Conservation (phyloP, 805 yeast species). For the Yarrowia keelungensis region DNA sequence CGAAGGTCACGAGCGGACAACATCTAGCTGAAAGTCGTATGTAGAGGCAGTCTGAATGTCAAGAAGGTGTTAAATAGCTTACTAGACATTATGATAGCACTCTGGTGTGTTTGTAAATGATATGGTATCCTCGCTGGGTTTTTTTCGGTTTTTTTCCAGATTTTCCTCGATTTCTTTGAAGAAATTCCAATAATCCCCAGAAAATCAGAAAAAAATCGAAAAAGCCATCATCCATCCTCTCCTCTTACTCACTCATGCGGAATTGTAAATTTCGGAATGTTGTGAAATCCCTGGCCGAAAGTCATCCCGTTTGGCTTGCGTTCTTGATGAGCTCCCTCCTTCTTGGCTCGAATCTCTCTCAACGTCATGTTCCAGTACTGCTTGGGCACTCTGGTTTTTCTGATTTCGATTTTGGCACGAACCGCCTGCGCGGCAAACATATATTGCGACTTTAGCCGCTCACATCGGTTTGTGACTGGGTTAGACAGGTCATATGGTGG, state of each 20-base stretch:
- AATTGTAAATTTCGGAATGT: constrained; percentile 24
- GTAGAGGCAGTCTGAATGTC: too few relatives aligned
- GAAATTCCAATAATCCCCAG: not conserved
- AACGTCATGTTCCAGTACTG: constrained; percentile 54
- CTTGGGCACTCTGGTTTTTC: constrained; percentile 58
- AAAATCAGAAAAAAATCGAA: not conserved
- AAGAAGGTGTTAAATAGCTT: too few relatives aligned
- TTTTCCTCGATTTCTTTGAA: not conserved
- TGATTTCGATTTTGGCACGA: constrained; percentile 53
- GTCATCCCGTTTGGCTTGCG: not conserved
- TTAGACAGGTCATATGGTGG: not conserved
- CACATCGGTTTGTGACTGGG: constrained; percentile 48
- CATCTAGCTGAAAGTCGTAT: too few relatives aligned
- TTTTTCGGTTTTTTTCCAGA: not conserved
- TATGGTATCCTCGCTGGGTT: too few relatives aligned
- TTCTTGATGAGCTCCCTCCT: not conserved
- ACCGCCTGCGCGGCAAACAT: constrained; percentile 46
- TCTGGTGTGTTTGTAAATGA: too few relatives aligned
- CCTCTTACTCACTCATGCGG: constrained; percentile 23
- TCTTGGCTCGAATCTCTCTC: constrained; percentile 11
- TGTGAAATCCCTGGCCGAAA: constrained; percentile 8
- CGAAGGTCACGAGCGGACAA: constrained; percentile 1
- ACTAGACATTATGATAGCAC: too few relatives aligned
- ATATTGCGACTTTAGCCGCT: constrained; percentile 47
- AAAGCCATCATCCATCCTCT: too few relatives aligned